Conservation (phyloP, 768 basidiomycete genomes). For the Boletus edulis region DNA sequence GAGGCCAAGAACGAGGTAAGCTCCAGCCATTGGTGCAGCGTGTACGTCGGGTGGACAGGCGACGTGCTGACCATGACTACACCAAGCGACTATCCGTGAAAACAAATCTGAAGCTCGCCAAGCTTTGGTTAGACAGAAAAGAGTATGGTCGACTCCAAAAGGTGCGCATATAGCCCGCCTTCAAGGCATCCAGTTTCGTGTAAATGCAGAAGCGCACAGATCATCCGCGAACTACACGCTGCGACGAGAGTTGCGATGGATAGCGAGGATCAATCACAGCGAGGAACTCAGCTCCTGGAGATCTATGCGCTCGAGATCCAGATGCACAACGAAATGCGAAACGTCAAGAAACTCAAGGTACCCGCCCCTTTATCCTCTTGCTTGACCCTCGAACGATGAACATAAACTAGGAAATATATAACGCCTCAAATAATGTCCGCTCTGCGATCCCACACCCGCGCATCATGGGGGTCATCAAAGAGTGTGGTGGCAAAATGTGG, state of each 20-base stretch:
- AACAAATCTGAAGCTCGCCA: conserved; percentile 95
- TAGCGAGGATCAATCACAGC: conserved; percentile 83
- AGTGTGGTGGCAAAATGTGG: conserved; percentile 99
- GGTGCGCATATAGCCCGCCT: conserved; percentile 39
- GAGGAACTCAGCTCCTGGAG: conserved; percentile 91
- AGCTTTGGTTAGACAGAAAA: conserved; percentile 93
- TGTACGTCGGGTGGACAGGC: not conserved
- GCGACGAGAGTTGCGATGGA: conserved; percentile 61
- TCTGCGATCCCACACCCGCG: conserved; percentile 97
- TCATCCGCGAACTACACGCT: conserved; percentile 72
- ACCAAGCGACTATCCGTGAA: conserved; percentile 86
- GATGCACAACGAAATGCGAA: conserved; percentile 97
- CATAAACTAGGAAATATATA: conserved; percentile 88
- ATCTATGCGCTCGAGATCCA: conserved; percentile 99
- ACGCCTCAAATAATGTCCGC: conserved; percentile 87
- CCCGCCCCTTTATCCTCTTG: not conserved
- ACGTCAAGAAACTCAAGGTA: conserved; percentile 95
- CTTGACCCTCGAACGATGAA: not conserved
- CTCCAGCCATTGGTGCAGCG: not conserved
- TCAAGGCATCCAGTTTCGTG: not conserved
- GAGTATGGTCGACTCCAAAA: conserved; percentile 84
- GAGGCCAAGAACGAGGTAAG: conserved; percentile 95
- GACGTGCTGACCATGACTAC: not conserved
- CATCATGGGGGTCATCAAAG: conserved; percentile 98
- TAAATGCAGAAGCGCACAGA: conserved; percentile 37